A percentile compares a stretch with the other conserved stretches of the same genome.
Evolutionary conservation across 371 early-diverging fungal genomes (phyloP).

Genomic region (Circinella minor): DNA sequence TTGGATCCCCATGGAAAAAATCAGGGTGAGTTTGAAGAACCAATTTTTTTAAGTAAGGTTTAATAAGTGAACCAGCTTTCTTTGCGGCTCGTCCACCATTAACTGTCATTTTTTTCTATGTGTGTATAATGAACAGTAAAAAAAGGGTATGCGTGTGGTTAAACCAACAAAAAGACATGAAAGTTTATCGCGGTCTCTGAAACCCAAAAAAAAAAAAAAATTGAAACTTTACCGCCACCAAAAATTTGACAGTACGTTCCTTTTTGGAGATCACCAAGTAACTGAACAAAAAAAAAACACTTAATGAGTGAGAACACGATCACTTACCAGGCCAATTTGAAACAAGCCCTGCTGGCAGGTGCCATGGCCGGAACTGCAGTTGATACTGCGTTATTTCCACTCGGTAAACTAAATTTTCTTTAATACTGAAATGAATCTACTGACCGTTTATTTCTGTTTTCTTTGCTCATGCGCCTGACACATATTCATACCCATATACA

Average conservation of each 20-base stretch:
- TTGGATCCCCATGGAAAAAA: slow-evolving; percentile 34
- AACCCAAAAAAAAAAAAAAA: too few relatives aligned
- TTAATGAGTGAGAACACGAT: slow-evolving; percentile 15
- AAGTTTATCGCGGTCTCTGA: too few relatives aligned
- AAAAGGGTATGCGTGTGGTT: neutral
- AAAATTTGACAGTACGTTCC: too few relatives aligned
- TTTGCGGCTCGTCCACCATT: too few relatives aligned
- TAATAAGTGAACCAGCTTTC: slow-evolving; percentile 20
- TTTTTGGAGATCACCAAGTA: too few relatives aligned
- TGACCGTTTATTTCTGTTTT: neutral
- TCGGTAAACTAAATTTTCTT: slow-evolving; percentile 44
- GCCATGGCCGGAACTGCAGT: slow-evolving; percentile 85
- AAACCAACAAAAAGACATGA: too few relatives aligned
- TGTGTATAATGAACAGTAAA: neutral
- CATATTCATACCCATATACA: neutral
- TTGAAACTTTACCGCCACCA: too few relatives aligned
- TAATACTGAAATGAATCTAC: neutral
- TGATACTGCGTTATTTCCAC: slow-evolving; percentile 87
- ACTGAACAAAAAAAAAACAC: neutral
- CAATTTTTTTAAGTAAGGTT: slow-evolving; percentile 44
- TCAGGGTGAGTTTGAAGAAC: slow-evolving; percentile 50
- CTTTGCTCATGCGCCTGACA: neutral
- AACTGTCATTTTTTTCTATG: neutral
- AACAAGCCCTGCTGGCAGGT: slow-evolving; percentile 71
- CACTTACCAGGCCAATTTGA: slow-evolving; percentile 40